Base-by-base conservation (phyloP, 2,329 filamentous ascomycete species). In the Magnaporthiopsis rhizophila region DNA sequence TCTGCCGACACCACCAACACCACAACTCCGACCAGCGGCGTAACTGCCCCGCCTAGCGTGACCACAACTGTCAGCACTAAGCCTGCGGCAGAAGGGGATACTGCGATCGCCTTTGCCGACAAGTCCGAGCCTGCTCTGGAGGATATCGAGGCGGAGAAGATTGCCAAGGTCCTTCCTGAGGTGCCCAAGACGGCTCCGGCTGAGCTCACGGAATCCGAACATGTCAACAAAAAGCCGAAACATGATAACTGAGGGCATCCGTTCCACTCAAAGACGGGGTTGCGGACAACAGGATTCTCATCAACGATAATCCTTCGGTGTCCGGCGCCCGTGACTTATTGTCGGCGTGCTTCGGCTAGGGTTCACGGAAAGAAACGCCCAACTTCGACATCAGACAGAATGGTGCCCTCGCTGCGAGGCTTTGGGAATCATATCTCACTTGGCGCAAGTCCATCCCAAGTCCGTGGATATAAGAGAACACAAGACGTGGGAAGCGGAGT, bases 221-320 rank as follows among this genome's bases (percentile, higher is more conserved):
- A 71, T 32, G 63, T 64, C 6, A 68, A 68, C 24, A 74, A 74
- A 68, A 73, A 69, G 64, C 68, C 69, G 65, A 71, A 70, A 62
- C 67, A 69, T 3, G 62, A 59, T 6, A 18, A 38, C 8, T 64
- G 59, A 61, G 53, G 32, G 18, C 21, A 30, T 30, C 30, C 2
- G 30, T 5, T 18, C 45, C 13, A 8, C 0, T 24, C 9, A n/a
- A 1, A 53, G 21, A 7, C 9, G 21, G 9, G 45, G 45, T 21
- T n/a, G 45, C n/a, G 7, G 21, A 53, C 11, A 24, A 21, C n/a
- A n/a, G 3, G n/a, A 24, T 24, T 53, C 45, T 11, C n/a, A 24
- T 53, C 3, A 53, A 21, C n/a, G 45, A 53, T 9, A 24, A 53
- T 53, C 9, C 7, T 53, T 3, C 21, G n/a, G 21, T 24, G 18